Evolutionary conservation across 1,139 yeast species (phyloP), one percentile per base, ranked within the genome.

Genomic region (Geotrichum carabidarum): DNA sequence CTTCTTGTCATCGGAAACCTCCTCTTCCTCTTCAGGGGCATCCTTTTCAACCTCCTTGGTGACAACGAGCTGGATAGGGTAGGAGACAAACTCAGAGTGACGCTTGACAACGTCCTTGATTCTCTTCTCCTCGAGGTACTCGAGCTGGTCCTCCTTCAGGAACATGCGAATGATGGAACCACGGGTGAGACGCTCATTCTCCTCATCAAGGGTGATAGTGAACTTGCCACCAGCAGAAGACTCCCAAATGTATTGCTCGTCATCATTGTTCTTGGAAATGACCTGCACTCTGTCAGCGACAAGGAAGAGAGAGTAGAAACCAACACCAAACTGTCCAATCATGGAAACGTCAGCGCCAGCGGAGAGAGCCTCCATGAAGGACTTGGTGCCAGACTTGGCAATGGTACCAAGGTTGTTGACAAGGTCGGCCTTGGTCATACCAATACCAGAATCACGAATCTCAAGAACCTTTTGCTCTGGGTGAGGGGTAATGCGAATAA

Each of bases 281-380:
- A 94, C 99, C 79, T 93, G 97, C 63, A 94, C 99, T 70, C 84
- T 90, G 79, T 94, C 99, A 70, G 99, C 99, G 71, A 94, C 99
- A 80, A 94, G 84, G 88, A 94, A 94, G 67, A 93, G 82, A 57
- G 99, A 93, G 86, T 94, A 94, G 93, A 94, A 94, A 83, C 99
- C 99, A 68, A 94, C 99, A 89, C 99, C 99, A 80, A 94, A 94
- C 79, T 94, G 99, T 82, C 99, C 99, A 79, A 94, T 94, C 99
- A 94, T 94, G 63, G 98, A 90, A 63, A 94, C 97, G 76, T 94
- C 99, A 63, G 99, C 99, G 79, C 99, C 99, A 64, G 97, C 97
- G 65, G 96, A 85, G 66, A 93, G 82, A 65, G 99, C 99, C 79
- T 94, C 99, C 99, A 94, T 93, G 75, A 94, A 94, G 65, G 95